Percentiles rank a stretch among this genome's conserved stretches.
Evolutionary conservation across 768 basidiomycete genomes (phyloP).

Genomic region (Mycena capillaripes): DNA sequence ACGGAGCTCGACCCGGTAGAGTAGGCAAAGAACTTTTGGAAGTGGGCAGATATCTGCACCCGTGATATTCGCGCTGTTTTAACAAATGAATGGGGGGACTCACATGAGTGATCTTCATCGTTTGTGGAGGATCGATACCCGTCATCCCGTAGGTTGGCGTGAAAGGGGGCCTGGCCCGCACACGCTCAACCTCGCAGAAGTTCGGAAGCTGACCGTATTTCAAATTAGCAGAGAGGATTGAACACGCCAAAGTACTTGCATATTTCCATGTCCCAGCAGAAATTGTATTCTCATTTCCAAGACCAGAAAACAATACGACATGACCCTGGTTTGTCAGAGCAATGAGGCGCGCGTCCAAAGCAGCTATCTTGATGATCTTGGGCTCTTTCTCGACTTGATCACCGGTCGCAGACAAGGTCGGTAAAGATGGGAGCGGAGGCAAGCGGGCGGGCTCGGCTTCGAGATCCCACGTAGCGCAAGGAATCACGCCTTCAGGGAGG

Average conservation of each 20-base stretch:
- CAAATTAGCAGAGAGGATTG: constrained; percentile 6
- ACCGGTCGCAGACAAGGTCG: constrained; percentile 56
- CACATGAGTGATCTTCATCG: constrained; percentile 85
- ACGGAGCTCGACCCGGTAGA: constrained; percentile 79
- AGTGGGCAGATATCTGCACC: constrained; percentile 86
- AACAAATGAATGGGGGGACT: constrained; percentile 41
- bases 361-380: constrained; percentile 85
- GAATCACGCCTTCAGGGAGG: constrained; percentile 59
- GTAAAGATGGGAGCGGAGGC: constrained; percentile 73
- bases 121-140: constrained; percentile 54
- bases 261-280: constrained; percentile 74
- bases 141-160: constrained; percentile 43
- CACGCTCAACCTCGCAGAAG: constrained; percentile 74
- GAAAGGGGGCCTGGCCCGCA: constrained; percentile 63
- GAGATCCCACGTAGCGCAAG: constrained; percentile 74
- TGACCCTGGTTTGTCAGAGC: constrained; percentile 87
- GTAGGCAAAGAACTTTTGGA: constrained; percentile 85
- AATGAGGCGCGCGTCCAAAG: constrained; percentile 78
- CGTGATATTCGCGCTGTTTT: constrained; percentile 29
- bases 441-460: constrained; percentile 67
- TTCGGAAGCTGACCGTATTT: constrained; percentile 75
- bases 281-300: constrained; percentile 56
- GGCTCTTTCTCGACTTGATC: constrained; percentile 46
- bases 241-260: constrained; percentile 56
- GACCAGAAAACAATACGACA: constrained; percentile 73